These are phyloP conservation scores for Pleurotus tuber-regium DNA, from an alignment of 768 basidiomycete genomes.

Conservation along the genomic window DNA sequence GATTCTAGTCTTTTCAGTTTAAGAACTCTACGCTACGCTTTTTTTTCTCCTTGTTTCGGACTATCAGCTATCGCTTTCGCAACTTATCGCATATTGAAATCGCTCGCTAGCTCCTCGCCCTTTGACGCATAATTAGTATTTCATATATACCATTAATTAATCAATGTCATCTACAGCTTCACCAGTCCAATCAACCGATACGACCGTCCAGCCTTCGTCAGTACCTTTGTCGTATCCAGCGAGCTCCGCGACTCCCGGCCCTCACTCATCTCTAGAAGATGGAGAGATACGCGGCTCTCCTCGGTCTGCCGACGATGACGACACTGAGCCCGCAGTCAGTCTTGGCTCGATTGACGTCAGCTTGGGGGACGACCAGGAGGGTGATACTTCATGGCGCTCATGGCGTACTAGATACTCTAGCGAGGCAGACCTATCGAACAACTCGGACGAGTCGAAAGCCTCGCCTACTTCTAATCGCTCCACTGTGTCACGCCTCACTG, in stretches of 20 bases:
- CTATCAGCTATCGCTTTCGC: not conserved
- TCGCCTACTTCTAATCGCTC: not conserved
- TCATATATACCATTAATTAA: not conserved
- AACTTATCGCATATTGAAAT: not conserved
- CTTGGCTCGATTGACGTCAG: constrained; percentile 1
- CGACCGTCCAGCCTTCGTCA: not conserved
- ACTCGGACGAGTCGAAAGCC: not conserved
- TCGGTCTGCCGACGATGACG: not conserved
- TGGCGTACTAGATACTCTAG: constrained; percentile 3
- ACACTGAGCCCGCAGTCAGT: constrained; percentile 2
- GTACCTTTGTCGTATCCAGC: not conserved
- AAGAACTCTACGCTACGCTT: constrained; percentile 5
- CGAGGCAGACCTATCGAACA: constrained; percentile 5
- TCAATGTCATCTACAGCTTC: not conserved
- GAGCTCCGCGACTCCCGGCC: not conserved
- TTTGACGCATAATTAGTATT: not conserved
- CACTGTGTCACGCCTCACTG: not conserved
- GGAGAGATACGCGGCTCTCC: not conserved
- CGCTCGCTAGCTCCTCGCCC: not conserved
- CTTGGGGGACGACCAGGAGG: not conserved
- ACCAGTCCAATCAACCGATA: not conserved
- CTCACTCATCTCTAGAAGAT: not conserved
- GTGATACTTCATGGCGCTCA: constrained; percentile 1
- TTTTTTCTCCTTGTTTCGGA: not conserved
- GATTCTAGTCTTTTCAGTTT: not conserved